Evolutionary conservation across 2,329 filamentous ascomycete species (phyloP).

Genomic region (Ophiosphaerella narmari): DNA sequence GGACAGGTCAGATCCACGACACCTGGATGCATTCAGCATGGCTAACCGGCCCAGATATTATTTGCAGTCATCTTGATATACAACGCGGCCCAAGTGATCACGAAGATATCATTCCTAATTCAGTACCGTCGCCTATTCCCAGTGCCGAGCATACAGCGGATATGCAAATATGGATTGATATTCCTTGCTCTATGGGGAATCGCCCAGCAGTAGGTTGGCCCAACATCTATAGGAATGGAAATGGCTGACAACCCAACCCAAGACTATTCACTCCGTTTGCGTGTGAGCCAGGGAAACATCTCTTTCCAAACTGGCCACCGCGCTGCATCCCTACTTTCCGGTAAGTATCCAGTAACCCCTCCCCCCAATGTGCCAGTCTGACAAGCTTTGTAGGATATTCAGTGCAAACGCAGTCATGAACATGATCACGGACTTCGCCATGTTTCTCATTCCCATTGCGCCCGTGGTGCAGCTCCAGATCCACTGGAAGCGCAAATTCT

Average conservation of each 20-base stretch:
- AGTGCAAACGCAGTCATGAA: constrained; percentile 17
- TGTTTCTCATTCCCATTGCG: constrained; percentile 15
- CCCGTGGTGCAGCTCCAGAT: constrained; percentile 19
- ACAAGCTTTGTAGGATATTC: constrained; percentile 6
- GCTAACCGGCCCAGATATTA: constrained; percentile 9
- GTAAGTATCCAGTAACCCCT: not conserved
- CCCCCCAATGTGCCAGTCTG: not conserved
- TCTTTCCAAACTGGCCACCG: constrained; percentile 10
- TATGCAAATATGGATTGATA: constrained; percentile 12
- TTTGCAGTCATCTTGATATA: constrained; percentile 15
- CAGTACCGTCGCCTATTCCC: constrained; percentile 21
- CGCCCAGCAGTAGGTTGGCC: constrained; percentile 11
- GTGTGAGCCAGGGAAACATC: constrained; percentile 9
- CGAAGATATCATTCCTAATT: constrained; percentile 21
- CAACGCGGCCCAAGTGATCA: constrained; percentile 18
- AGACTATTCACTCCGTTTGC: constrained; percentile 17
- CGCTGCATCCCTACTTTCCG: constrained; percentile 12
- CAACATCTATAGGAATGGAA: not conserved
- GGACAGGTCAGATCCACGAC: constrained; percentile 5
- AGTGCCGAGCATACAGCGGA: constrained; percentile 4
- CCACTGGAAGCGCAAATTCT: constrained; percentile 8
- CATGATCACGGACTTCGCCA: constrained; percentile 20
- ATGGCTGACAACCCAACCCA: not conserved
- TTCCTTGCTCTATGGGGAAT: constrained; percentile 18
- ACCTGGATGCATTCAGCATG: not conserved